Percentiles rank a stretch among this genome's conserved stretches.
Conservation (phyloP, 495 filamentous ascomycete genomes). For the Neurospora sp. region DNA sequence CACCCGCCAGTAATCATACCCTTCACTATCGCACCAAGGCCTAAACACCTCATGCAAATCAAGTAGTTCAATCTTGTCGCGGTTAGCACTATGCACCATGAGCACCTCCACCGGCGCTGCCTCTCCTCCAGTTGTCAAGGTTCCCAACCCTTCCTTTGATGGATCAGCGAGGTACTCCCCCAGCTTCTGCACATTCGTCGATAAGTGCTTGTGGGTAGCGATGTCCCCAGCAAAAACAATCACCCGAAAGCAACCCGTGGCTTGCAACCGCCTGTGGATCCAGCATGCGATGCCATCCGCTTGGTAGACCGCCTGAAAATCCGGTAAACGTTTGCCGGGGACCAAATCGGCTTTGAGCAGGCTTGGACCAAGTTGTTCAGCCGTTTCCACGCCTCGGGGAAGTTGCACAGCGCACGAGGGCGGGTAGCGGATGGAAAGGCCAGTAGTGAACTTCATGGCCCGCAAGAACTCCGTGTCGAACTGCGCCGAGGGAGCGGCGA, state of each 20-base stretch:
- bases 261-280: slow-evolving; percentile 2
- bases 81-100: slow-evolving; percentile 44
- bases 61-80: slow-evolving; percentile 37
- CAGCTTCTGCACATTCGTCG: background rate
- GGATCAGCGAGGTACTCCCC: slow-evolving; percentile 1
- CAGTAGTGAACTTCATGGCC: slow-evolving; percentile 31
- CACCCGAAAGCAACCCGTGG: slow-evolving; percentile 9
- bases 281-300: background rate
- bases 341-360: slow-evolving; percentile 27
- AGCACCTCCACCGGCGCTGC: slow-evolving; percentile 36
- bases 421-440: slow-evolving; percentile 5
- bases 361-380: slow-evolving; percentile 17
- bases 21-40: slow-evolving; percentile 43
- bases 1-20: slow-evolving; percentile 54
- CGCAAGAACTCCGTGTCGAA: slow-evolving; percentile 23
- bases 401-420: slow-evolving; percentile 6
- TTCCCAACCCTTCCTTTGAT: background rate
- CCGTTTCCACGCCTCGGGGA: background rate
- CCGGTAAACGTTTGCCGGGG: slow-evolving; percentile 8
- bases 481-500: slow-evolving; percentile 29
- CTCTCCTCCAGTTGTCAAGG: background rate
- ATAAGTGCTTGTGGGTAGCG: background rate
- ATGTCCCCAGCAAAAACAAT: slow-evolving; percentile 11
- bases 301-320: slow-evolving; percentile 11
- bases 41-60: slow-evolving; percentile 46